Conservation (phyloP, 441 rosid genomes). For the Arabidopsis lyrata region DNA sequence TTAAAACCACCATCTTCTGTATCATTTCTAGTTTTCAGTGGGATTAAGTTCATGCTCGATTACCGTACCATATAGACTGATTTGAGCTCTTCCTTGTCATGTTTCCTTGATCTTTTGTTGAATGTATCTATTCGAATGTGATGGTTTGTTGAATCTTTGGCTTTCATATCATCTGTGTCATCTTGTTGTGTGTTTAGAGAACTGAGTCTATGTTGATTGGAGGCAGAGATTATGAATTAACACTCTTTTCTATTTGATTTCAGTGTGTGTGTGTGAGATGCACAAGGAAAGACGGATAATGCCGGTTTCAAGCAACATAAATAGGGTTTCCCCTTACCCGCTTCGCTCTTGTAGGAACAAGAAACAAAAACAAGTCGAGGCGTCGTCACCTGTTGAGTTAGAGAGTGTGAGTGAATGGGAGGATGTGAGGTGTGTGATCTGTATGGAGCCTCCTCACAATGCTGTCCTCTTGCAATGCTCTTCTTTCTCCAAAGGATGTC, state of each 20-base stretch:
- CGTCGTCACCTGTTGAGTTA: conserved; percentile 28
- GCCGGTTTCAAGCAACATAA: conserved; percentile 41
- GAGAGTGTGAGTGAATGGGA: conserved; percentile 64
- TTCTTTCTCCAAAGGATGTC: conserved; percentile 61
- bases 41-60: background rate
- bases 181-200: background rate
- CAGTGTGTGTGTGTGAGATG: conserved; percentile 31
- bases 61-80: background rate
- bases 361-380: conserved; percentile 40
- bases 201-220: background rate
- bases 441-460: conserved; percentile 80
- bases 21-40: background rate
- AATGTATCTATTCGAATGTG: background rate
- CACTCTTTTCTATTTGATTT: conserved; percentile 16
- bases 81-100: conserved; percentile 16
- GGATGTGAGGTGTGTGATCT: conserved; percentile 64
- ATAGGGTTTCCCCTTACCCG: conserved; percentile 60
- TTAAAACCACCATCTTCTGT: background rate
- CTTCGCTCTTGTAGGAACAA: conserved; percentile 48
- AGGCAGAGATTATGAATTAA: background rate
- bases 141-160: background rate
- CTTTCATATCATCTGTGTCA: background rate
- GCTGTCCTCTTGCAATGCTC: conserved; percentile 66
- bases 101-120: background rate
- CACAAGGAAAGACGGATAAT: conserved; percentile 32